Base-by-base conservation (phyloP, 805 yeast species). In the Metschnikowia reukaufii region DNA sequence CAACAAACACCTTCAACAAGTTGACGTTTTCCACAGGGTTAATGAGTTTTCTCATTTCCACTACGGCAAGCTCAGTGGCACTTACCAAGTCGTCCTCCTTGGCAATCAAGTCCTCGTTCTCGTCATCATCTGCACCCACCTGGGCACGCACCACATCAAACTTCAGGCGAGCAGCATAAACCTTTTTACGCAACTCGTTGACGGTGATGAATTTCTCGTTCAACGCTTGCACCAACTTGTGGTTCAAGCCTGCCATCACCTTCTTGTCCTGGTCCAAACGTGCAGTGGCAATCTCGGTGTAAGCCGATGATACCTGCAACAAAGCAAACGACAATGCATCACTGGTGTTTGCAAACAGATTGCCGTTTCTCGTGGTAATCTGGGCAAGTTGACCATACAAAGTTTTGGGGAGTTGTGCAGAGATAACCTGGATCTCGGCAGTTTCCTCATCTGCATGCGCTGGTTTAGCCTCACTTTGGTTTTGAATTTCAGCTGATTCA, bases 21-120 rank as follows among this genome's bases (percentile, higher is more conserved):
- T 78, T 75, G 39, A 86, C 73, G 45, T 82, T 72, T 63, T 84
- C 86, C 9, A 81, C 73, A 19, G 91, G 88, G 51, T 77, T 80
- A 54, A 87, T 79, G 46, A 87, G 71, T 54, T 76, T 79, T 64
- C 84, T 82, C 94, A 87, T 86, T 44, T 82, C 81, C 56, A 81
- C 79, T n/a, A 86, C 94, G 0, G 96, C 94, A 21, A 76, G 70
- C 47, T 86, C 84, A 4, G 90, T 86, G 20, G 89, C 88, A 55
- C 83, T 79, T 30, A 87, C 94, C 54, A 87, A 78, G 51, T 85
- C 92, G 61, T 87, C 96, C 65, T 87, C 96, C 50, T 74, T 73
- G 15, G 69, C 62, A 49, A 81, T 83, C 54, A 80, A 67, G 45
- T 77, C 80, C 52, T 74, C 76, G 50, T 72, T 70, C 54, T 82